These are phyloP conservation scores for Botrytis paeoniae DNA, from an alignment of 2,329 filamentous ascomycete species.

Conservation along the genomic window DNA sequence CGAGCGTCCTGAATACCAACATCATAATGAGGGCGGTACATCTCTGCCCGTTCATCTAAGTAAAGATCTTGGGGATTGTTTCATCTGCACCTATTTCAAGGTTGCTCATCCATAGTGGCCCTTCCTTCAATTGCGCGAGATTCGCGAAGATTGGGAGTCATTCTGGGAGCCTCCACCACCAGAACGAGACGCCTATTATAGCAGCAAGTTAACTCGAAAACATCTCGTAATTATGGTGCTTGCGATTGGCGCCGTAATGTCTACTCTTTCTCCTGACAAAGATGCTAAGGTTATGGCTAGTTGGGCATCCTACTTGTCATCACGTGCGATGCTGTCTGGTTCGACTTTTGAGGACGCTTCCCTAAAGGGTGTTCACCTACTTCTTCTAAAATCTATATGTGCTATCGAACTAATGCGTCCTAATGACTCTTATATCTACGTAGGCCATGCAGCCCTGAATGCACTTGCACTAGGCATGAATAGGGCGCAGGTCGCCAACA, in stretches of 20 bases:
- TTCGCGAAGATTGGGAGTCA: background rate
- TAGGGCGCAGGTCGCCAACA: constrained; percentile 2
- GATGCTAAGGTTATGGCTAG: constrained; percentile 7
- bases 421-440: background rate
- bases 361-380: background rate
- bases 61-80: background rate
- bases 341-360: constrained; percentile 4
- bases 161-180: constrained; percentile 4
- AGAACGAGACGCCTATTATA: constrained; percentile 5
- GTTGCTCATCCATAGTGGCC: background rate
- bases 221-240: background rate
- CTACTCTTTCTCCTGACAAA: background rate
- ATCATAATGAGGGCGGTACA: background rate
- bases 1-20: constrained; percentile 1
- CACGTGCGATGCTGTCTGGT: background rate
- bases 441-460: background rate
- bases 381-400: background rate
- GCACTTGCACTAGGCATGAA: background rate
- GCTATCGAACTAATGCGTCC: background rate
- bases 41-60: background rate
- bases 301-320: constrained; percentile 1
- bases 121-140: background rate
- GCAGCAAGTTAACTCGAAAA: background rate
- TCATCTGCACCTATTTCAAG: background rate
- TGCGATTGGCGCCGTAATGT: background rate